Evolutionary conservation across 345 rosid genomes (phyloP), one percentile per base, ranked within the genome.

Genomic region (Lumnitzera littorea): DNA sequence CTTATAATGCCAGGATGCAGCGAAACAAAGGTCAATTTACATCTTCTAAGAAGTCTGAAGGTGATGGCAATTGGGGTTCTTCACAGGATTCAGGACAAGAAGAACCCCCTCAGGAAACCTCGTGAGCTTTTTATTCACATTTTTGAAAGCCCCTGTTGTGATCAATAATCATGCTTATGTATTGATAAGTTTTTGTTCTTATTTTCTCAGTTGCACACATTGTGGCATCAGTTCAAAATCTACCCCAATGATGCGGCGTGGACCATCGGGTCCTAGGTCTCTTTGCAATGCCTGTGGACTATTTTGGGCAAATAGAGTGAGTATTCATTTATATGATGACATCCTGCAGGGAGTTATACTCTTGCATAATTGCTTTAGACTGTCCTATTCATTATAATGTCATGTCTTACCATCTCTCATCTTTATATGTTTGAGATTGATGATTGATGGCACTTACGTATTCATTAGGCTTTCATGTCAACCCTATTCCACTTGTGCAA

Each of bases 251-350:
- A 92, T 92, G 99, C 89, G 97, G 51, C 97, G 97, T 27, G 99
- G 99, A 62, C 99, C 97, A 57, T 71, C 88, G 53, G 99, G 99
- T 57, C 97, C 95, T 46, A 84, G 97, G 72, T 82, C 99, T 60
- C 91, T 92, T 60, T 92, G 99, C 86, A 92, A 92, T 84, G 99
- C 99, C 16, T 92, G 97, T 73, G 99, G 99, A 46, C 96, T 92
- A 16, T 87, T 85, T 70, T 92, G 97, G 97, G 86, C 91, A 46
- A 87, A 81, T 67, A 87, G 88, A 90, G 98, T 92, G 31, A 15
- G 85, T 73, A 56, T 72, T 57, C 25, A 65, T 56, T 24, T 16
- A 17, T 63, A 60, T 60, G 6, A 13, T 1, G 1, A 20, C 20
- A 11, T 25, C 17, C 8, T 57, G 31, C 48, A 15, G 43, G 50